A percentile compares a stretch with the other conserved stretches of the same genome.
phyloP scores from a whole-genome alignment of 306 rosid species.

The Cucumis hystrix region DNA sequence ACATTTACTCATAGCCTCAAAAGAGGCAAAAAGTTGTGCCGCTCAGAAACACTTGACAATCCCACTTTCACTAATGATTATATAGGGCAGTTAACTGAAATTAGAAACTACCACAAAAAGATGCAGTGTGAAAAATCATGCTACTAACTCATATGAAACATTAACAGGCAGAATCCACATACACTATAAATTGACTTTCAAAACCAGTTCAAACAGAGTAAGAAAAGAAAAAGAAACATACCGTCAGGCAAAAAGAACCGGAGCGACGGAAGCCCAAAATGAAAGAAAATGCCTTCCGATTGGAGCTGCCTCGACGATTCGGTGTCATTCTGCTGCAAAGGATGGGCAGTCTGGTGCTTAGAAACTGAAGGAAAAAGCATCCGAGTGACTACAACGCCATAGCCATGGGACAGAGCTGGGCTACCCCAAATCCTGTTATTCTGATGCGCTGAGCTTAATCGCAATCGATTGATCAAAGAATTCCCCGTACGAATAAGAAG shows the following conservation, averaged over 20 bases:
- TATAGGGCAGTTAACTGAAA: background rate
- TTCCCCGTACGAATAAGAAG: constrained; percentile 45
- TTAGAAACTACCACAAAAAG: background rate
- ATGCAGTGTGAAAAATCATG: background rate
- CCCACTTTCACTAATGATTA: constrained; percentile 28
- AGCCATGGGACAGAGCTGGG: constrained; percentile 18
- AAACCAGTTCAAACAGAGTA: background rate
- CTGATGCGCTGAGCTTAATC: constrained; percentile 26
- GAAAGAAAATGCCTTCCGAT: constrained; percentile 33
- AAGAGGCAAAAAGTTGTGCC: constrained; percentile 65
- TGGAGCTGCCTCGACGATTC: constrained; percentile 24
- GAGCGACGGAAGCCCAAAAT: constrained; percentile 68
- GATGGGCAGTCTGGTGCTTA: constrained; percentile 21
- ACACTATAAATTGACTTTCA: background rate
- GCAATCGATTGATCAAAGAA: constrained; percentile 33
- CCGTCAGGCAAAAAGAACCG: constrained; percentile 74
- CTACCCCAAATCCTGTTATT: constrained; percentile 13
- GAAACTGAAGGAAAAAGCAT: constrained; percentile 49
- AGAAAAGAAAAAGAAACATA: constrained; percentile 13
- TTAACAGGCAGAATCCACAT: background rate
- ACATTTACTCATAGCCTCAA: constrained; percentile 77
- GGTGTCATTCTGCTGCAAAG: constrained; percentile 43
- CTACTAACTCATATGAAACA: background rate
- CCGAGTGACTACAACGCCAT: constrained; percentile 28
- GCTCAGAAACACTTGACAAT: constrained; percentile 32